Evolutionary conservation across 2,329 filamentous ascomycete genomes (phyloP), one percentile per base, ranked within the genome.

Genomic region (Fusarium palustre): DNA sequence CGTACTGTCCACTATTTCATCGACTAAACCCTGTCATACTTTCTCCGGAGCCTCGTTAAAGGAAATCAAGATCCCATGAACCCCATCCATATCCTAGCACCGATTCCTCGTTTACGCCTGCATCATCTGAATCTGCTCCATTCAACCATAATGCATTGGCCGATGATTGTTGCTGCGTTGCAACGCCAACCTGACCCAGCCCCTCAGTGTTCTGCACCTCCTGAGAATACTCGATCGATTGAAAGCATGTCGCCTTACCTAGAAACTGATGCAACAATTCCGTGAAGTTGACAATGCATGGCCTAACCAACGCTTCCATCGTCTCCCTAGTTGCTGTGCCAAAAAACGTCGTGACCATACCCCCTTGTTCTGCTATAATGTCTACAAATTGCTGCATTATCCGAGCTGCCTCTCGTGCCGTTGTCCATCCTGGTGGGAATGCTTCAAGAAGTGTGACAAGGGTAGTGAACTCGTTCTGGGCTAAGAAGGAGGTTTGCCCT

Each of bases 401-500:
- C 12, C 73, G 74, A 7, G 77, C 77, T 11, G 77, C 78, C n/a
- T 76, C 77, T 18, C 76, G 77, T 3, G 80, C 79, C 6, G 73
- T 68, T 6, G 62, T 45, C 80, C 80, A 82, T 28, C 69, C 71
- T 15, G 75, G 73, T 0, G 80, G 75, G 59, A 82, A 82, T 11
- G 79, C 79, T 41, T 81, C 78, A 16, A 81, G 75, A 24, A 81
- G 76, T 33, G 71, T 72, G 33, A 79, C 73, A 6, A 81, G 61
- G 11, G 78, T 66, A 22, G 73, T 67, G 1, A 81, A 72, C 45
- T 81, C 80, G n/a, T 81, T 79, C 6, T 76, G 73, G 9, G 76
- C 76, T 0, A 74, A 69, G 41, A 76, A 77, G 2, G 78, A 64
- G 2, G 67, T 31, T 8, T 60, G 63, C 10, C 66, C 70, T 4